Evolutionary conservation across 345 rosid species (phyloP).

Genomic region (Abelmoschus esculentus): DNA sequence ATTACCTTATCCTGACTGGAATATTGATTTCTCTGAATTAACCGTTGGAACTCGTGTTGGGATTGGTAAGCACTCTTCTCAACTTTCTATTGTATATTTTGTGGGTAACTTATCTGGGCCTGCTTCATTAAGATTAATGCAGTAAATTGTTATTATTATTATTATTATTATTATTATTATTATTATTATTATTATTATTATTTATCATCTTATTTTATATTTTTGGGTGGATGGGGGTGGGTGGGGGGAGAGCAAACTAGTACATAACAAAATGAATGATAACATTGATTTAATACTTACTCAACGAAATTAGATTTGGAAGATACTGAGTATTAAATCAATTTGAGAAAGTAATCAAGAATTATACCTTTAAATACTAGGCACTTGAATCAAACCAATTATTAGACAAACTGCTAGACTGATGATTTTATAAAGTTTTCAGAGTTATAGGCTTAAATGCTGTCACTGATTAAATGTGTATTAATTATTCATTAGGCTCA

Average conservation of each 20-base stretch:
- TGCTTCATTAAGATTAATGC: background rate
- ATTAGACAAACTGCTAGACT: background rate
- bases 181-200: too few relatives aligned
- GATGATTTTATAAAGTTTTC: constrained; percentile 3
- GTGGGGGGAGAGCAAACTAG: background rate
- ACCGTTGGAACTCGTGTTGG: constrained; percentile 95
- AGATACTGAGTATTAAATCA: background rate
- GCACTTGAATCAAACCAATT: background rate
- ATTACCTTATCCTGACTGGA: constrained; percentile 82
- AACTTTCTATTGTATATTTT: background rate
- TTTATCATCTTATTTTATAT: too few relatives aligned
- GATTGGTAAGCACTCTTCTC: constrained; percentile 50
- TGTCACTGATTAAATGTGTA: background rate
- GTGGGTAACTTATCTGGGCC: background rate
- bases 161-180: too few relatives aligned
- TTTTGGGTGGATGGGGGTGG: too few relatives aligned
- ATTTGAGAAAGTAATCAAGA: background rate
- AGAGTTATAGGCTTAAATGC: too few relatives aligned
- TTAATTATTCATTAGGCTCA: too few relatives aligned
- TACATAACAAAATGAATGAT: background rate
- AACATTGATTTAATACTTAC: background rate
- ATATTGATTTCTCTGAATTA: constrained; percentile 89
- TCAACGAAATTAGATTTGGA: background rate
- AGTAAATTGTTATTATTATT: background rate
- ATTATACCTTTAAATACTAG: background rate